Percentiles rank a stretch among this genome's conserved stretches.
Evolutionary conservation across 1,284 basidiomycete genomes (phyloP).

Genomic region (Apiotrichum gracile): DNA sequence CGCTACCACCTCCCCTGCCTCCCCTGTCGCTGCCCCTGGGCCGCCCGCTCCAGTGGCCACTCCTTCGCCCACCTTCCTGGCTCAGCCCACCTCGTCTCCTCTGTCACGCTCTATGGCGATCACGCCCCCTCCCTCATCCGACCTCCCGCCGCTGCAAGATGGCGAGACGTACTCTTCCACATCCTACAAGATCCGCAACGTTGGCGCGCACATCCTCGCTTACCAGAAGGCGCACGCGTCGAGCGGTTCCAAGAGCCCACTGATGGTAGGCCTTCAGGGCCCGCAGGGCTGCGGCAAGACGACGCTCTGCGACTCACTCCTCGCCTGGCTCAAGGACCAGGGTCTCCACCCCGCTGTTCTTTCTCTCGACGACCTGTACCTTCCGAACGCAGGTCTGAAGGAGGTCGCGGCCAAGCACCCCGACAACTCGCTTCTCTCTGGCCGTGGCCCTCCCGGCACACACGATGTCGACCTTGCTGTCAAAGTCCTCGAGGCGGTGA

Average conservation of each 20-base stretch:
- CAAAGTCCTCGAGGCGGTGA: neutral
- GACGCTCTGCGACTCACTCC: conserved; percentile 31
- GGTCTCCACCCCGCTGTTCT: conserved; percentile 26
- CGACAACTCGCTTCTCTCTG: conserved; percentile 34
- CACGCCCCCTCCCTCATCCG: neutral
- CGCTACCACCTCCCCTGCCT: neutral
- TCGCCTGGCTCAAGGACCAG: conserved; percentile 20
- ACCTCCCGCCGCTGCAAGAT: conserved; percentile 14
- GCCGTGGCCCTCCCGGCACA: conserved; percentile 43
- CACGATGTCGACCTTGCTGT: conserved; percentile 28
- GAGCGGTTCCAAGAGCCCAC: conserved; percentile 11
- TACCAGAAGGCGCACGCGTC: conserved; percentile 20
- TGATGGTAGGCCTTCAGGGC: conserved; percentile 22
- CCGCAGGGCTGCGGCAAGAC: conserved; percentile 30
- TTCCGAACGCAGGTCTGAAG: conserved; percentile 28
- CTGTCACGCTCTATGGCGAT: neutral
- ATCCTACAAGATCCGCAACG: conserved; percentile 35
- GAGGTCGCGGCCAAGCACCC: conserved; percentile 28
- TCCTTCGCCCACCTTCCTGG: neutral
- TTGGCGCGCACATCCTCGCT: conserved; percentile 25
- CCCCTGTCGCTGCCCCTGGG: neutral
- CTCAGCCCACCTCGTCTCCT: neutral
- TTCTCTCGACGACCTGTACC: conserved; percentile 41
- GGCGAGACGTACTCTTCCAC: conserved; percentile 31
- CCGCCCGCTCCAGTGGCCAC: neutral